phyloP scores from a whole-genome alignment of 1,284 basidiomycete species.

The Pseudozyma pruni region DNA sequence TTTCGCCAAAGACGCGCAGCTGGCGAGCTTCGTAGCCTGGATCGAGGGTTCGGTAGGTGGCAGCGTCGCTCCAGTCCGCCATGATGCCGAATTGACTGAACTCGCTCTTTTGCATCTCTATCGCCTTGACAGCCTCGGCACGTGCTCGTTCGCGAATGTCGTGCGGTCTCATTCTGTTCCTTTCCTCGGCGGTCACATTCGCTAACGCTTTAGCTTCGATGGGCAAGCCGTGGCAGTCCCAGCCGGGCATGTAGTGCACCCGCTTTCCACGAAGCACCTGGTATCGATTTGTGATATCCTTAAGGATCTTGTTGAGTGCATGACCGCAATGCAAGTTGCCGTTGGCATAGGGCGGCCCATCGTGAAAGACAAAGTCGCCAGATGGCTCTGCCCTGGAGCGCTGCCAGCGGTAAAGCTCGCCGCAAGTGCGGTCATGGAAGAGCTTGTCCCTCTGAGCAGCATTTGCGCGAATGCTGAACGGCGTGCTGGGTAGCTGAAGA shows the following conservation, averaged over 20 bases:
- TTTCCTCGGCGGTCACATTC: conserved; percentile 72
- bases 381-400: conserved; percentile 1
- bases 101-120: conserved; percentile 81
- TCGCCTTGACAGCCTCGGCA: conserved; percentile 79
- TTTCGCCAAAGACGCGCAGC: conserved; percentile 83
- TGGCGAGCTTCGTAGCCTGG: conserved; percentile 89
- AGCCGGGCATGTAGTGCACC: conserved; percentile 94
- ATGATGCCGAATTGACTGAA: conserved; percentile 88
- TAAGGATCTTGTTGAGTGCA: conserved; percentile 94
- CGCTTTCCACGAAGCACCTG: conserved; percentile 81
- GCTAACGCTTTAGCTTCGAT: conserved; percentile 71
- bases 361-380: conserved; percentile 82
- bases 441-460: conserved; percentile 75
- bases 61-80: conserved; percentile 84
- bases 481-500: conserved; percentile 83
- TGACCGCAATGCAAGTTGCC: conserved; percentile 95
- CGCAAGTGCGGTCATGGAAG: conserved; percentile 77
- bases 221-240: conserved; percentile 98
- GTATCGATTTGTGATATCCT: conserved; percentile 94
- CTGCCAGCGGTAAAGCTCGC: conserved; percentile 87
- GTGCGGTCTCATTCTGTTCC: conserved; percentile 33
- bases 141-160: conserved; percentile 80
- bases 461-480: conserved; percentile 81
- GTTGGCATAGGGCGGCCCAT: conserved; percentile 98
- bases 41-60: conserved; percentile 78